These are phyloP conservation scores for Phytopythium boreale DNA, from an alignment of 352 stramenopile genomes.

Conservation along the genomic window DNA sequence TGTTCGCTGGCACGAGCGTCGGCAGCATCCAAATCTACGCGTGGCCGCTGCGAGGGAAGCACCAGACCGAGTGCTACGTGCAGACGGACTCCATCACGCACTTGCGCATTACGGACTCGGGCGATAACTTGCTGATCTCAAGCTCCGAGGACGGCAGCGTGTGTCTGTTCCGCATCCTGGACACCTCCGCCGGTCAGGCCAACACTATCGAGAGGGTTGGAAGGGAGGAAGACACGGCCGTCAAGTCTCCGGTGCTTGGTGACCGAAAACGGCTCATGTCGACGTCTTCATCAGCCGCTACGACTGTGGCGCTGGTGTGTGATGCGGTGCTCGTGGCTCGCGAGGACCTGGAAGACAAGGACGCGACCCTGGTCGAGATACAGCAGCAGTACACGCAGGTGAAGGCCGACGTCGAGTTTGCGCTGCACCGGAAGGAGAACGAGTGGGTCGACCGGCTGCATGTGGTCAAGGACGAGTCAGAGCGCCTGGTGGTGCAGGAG, in stretches of 20 bases:
- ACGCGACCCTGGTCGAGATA: constrained; percentile 44
- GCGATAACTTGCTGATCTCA: constrained; percentile 45
- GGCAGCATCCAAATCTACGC: constrained; percentile 62
- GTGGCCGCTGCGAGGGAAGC: constrained; percentile 51
- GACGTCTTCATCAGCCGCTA: neutral
- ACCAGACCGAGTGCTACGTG: constrained; percentile 40
- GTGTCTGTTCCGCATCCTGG: constrained; percentile 48
- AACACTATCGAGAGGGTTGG: neutral
- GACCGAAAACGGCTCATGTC: neutral
- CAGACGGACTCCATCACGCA: constrained; percentile 62
- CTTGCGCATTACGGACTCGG: constrained; percentile 74
- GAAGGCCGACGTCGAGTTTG: constrained; percentile 82
- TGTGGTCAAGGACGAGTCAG: constrained; percentile 74
- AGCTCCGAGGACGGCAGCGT: constrained; percentile 68
- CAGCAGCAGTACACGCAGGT: constrained; percentile 75
- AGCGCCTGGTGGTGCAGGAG: constrained; percentile 76
- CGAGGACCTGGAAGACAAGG: constrained; percentile 78
- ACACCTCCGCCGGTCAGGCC: neutral
- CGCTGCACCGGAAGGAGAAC: constrained; percentile 81
- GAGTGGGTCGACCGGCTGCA: constrained; percentile 85
- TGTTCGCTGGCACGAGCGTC: constrained; percentile 66
- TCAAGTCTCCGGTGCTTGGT: neutral
- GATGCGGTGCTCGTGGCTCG: constrained; percentile 69
- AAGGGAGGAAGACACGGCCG: neutral
- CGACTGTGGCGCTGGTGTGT: neutral